A percentile compares a stretch with the other conserved stretches of the same genome.
Evolutionary conservation across 2,329 filamentous ascomycete species (phyloP).

Genomic region (Pyrenophora graminea): DNA sequence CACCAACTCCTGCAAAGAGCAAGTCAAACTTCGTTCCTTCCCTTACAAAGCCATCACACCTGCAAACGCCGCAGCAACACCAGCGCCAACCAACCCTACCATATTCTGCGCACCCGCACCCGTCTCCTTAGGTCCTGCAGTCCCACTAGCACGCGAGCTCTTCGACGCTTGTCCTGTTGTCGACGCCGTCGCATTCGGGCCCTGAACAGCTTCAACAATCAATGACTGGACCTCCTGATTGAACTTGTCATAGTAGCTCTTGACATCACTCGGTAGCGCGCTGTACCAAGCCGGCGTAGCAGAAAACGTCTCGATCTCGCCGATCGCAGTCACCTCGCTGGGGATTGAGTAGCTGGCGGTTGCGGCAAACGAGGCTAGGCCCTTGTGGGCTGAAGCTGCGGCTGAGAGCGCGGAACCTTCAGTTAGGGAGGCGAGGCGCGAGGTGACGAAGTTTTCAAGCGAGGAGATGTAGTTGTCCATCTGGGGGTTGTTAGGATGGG

Average conservation of each 20-base stretch:
- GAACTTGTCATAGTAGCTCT: slow-evolving; percentile 29
- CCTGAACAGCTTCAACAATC: slow-evolving; percentile 18
- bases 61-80: slow-evolving; percentile 25
- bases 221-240: slow-evolving; percentile 23
- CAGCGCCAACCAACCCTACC: slow-evolving; percentile 19
- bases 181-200: slow-evolving; percentile 5
- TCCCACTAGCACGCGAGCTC: slow-evolving; percentile 1
- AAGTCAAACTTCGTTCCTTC: too few species aligned
- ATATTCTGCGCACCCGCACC: slow-evolving; percentile 10
- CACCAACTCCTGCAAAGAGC: too few species aligned
- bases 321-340: slow-evolving; percentile 19
- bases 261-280: slow-evolving; percentile 30
- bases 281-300: slow-evolving; percentile 27
- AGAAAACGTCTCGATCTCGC: slow-evolving; percentile 20
- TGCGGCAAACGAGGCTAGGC: slow-evolving; percentile 26
- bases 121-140: slow-evolving; percentile 3
- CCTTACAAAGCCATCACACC: slow-evolving; percentile 29
- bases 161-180: neutral
- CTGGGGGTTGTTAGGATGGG: neutral
- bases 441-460: slow-evolving; percentile 16
- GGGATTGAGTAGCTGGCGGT: slow-evolving; percentile 27
- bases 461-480: slow-evolving; percentile 16
- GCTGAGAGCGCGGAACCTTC: slow-evolving; percentile 15
- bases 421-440: slow-evolving; percentile 19
- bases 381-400: slow-evolving; percentile 22